phyloP scores from a whole-genome alignment of 2,329 filamentous ascomycete genomes.

The Xylariomycetidae sp. region DNA sequence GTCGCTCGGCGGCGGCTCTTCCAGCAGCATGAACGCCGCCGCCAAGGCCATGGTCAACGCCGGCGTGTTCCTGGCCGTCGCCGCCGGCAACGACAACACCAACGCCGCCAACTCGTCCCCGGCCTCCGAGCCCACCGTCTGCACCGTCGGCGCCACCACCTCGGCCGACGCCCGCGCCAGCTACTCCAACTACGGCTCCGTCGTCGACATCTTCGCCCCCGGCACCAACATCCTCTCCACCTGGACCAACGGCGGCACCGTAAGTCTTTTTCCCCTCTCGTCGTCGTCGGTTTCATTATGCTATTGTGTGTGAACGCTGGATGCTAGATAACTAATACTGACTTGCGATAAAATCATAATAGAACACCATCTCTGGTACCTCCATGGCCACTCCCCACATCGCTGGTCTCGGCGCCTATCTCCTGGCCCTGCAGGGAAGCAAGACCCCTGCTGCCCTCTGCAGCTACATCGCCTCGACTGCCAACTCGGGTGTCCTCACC shows the following conservation, averaged over 20 bases:
- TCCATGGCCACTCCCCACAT: slow-evolving; percentile 60
- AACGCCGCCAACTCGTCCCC: slow-evolving; percentile 40
- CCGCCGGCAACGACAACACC: slow-evolving; percentile 48
- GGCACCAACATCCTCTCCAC: slow-evolving; percentile 37
- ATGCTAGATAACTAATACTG: slow-evolving; percentile 1
- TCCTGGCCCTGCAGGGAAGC: slow-evolving; percentile 39
- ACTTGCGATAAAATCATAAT: slow-evolving; percentile 21
- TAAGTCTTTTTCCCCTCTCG: too few species aligned
- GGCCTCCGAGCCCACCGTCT: slow-evolving; percentile 40
- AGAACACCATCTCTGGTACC: slow-evolving; percentile 50
- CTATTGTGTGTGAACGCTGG: too few species aligned
- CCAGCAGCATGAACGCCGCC: slow-evolving; percentile 44
- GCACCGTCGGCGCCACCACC: slow-evolving; percentile 50
- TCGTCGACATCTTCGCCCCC: slow-evolving; percentile 41
- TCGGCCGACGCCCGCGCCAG: slow-evolving; percentile 30
- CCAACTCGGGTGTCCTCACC: slow-evolving; percentile 34
- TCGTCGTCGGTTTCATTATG: too few species aligned
- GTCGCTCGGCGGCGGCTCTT: slow-evolving; percentile 46
- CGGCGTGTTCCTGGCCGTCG: slow-evolving; percentile 49
- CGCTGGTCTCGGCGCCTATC: slow-evolving; percentile 56
- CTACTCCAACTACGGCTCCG: slow-evolving; percentile 47
- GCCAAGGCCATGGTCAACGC: slow-evolving; percentile 39
- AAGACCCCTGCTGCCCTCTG: slow-evolving; percentile 38
- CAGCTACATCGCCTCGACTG: slow-evolving; percentile 35
- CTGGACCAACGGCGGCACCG: slow-evolving; percentile 33